These are phyloP conservation scores for Coelastrella sp. DNA, from an alignment of 139 green algal genomes.

Conservation along the genomic window DNA sequence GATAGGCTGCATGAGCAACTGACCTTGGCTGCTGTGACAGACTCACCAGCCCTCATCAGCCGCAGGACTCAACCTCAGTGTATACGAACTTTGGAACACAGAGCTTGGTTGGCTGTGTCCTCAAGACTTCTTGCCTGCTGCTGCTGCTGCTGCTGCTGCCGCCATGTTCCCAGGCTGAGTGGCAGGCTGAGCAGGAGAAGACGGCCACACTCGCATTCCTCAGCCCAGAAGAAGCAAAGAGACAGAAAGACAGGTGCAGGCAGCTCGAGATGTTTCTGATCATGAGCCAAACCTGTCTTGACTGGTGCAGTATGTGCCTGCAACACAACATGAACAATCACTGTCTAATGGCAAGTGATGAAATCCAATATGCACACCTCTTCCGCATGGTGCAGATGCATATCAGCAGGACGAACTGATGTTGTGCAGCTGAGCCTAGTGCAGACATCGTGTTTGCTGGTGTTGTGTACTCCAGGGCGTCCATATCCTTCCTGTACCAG, in stretches of 20 bases:
- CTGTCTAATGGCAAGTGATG: no score
- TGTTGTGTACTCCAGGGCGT: slow-evolving; percentile 51
- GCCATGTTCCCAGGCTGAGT: slow-evolving; percentile 75
- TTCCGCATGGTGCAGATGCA: not conserved
- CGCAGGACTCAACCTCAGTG: no score
- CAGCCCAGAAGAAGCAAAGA: slow-evolving; percentile 63
- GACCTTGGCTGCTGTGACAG: not conserved
- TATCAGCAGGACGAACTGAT: not conserved
- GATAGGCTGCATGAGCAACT: not conserved
- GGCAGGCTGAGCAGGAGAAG: slow-evolving; percentile 82
- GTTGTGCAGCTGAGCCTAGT: no score
- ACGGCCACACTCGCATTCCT: slow-evolving; percentile 78
- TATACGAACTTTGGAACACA: not conserved
- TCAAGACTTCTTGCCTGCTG: not conserved
- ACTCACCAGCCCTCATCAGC: no score
- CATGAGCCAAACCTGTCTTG: no score
- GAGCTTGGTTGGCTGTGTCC: not conserved
- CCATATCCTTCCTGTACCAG: slow-evolving; percentile 82
- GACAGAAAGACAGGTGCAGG: slow-evolving; percentile 60
- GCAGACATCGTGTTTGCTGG: not conserved
- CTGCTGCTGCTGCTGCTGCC: slow-evolving; percentile 35
- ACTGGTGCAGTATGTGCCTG: no score
- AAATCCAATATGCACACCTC: no score
- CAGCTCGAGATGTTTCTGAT: no score
- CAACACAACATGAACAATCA: no score